Base-by-base conservation (phyloP, 495 filamentous ascomycete genomes). In the Penicillium nucicola region DNA sequence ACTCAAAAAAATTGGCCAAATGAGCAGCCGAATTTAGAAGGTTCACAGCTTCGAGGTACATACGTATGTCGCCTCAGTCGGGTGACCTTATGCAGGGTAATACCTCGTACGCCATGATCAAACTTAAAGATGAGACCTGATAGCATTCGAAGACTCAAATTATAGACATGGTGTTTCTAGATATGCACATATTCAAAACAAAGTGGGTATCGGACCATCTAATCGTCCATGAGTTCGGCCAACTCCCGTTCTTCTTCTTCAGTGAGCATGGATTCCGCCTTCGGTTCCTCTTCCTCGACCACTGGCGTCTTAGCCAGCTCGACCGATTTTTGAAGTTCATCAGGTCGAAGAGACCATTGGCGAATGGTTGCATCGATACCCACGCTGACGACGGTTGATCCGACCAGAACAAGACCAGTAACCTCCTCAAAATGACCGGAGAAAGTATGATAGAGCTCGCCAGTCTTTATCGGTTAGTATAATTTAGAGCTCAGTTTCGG, bases 391-490 rank as follows among this genome's bases (percentile, higher is more conserved):
- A 93, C 71, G 35, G 71, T 80, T 23, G 65, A 72, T 13, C 75
- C 79, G 9, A 90, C 58, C 32, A 95, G 59, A 2, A 84, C 73
- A 32, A 97, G 66, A 32, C 86, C 89, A 4, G 87, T 96, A 22
- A 98, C 86, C 61, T 97, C 93, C 56, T 97, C 90, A 64, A 82
- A 97, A 66, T 98, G 93, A 1, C 93, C 93, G 14, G 81, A 77
- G 46, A 92, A 90, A 2, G 80, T 79, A 60, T 88, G 86, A 56
- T 87, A 77, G 38, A 96, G 76, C 53, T 86, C 78, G 13, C 90
- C 93, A 41, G 79, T 88, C 57, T 77, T 49, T 5, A 36, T 18
- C 31, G 23, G 35, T 60, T 31, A 60, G 52, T 5, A 72, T 35
- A 34, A 61, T 53, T 31, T 30, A 51, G 31, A 15, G 13, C 31